phyloP scores from a whole-genome alignment of 129 eudicot species.

The carrot (Daucus carota) region DNA sequence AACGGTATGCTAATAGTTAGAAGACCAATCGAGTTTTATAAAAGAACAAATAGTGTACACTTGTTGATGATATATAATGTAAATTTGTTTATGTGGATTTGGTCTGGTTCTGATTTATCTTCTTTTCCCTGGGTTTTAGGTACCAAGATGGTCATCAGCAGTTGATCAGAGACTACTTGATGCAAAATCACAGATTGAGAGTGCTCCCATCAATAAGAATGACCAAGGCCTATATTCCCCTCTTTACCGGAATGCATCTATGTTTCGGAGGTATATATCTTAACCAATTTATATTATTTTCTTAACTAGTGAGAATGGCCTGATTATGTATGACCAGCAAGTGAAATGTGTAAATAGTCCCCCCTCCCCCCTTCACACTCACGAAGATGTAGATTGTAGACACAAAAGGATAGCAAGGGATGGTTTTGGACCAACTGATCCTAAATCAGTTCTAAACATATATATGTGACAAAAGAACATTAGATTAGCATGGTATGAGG shows the following conservation, averaged over 20 bases:
- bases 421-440: neutral
- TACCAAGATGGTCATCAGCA: constrained; percentile 49
- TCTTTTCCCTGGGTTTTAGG: constrained; percentile 27
- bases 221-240: constrained; percentile 54
- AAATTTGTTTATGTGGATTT: neutral
- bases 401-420: neutral
- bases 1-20: constrained; percentile 30
- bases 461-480: neutral
- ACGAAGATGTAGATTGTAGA: neutral
- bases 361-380: neutral
- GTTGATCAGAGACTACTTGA: constrained; percentile 54
- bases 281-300: no score
- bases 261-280: constrained; percentile 43
- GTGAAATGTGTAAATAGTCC: neutral
- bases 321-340: neutral
- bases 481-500: neutral
- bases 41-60: neutral
- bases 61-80: no score
- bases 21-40: neutral
- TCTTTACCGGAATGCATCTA: constrained; percentile 61
- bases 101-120: neutral
- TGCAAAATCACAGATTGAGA: constrained; percentile 51
- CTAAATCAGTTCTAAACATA: neutral
- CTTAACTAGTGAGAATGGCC: neutral
- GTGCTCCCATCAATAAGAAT: constrained; percentile 21